Conservation (phyloP, 2,329 filamentous ascomycete genomes). For the Verticillium longisporum region DNA sequence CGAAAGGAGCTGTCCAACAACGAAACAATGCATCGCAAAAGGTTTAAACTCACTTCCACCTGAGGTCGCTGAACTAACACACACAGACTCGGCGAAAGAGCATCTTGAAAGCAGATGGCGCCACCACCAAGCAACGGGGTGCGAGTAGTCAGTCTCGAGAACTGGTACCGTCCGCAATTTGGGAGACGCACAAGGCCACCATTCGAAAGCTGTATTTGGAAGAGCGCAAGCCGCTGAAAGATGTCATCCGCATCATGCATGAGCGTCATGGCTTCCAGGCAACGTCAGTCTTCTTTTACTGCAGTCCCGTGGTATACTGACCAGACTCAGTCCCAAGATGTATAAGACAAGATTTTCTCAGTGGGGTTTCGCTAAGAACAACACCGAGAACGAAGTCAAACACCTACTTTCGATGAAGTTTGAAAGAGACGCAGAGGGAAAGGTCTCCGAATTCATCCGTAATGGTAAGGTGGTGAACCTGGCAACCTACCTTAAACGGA, state of each 20-base stretch:
- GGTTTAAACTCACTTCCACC: not conserved
- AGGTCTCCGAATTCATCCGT: constrained; percentile 44
- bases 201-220: constrained; percentile 41
- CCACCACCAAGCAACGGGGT: constrained; percentile 17
- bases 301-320: not conserved
- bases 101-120: not conserved
- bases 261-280: constrained; percentile 41
- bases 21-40: not conserved
- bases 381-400: constrained; percentile 46
- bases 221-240: constrained; percentile 42
- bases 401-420: constrained; percentile 45
- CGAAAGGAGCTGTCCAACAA: not conserved
- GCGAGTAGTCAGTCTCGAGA: constrained; percentile 31
- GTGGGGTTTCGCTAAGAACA: constrained; percentile 49
- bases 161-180: constrained; percentile 36
- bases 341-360: constrained; percentile 48
- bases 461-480: constrained; percentile 45
- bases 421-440: constrained; percentile 44
- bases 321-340: constrained; percentile 39
- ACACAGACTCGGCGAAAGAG: not conserved
- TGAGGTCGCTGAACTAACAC: not conserved
- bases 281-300: constrained; percentile 28
- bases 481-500: constrained; percentile 44
- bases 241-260: constrained; percentile 45
- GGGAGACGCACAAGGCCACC: constrained; percentile 39